A percentile compares a stretch with the other conserved stretches of the same genome.
These are phyloP conservation scores for Pseudoneurospora amorphoporcata DNA, from an alignment of 495 filamentous ascomycete species.

Conservation along the genomic window DNA sequence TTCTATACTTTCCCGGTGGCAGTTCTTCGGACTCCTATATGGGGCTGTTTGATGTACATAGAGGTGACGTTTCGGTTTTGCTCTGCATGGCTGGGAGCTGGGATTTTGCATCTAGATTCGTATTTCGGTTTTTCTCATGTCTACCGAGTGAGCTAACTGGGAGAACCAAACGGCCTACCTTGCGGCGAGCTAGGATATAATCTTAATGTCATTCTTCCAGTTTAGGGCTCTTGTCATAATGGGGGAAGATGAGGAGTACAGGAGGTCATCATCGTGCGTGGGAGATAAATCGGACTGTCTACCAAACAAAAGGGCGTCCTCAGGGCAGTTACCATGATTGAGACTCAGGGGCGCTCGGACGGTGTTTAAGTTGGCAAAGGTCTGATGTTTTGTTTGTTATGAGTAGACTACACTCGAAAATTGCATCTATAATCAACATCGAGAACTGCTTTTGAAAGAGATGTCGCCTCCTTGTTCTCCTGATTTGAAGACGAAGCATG, in stretches of 20 bases:
- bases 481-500: background rate
- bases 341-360: background rate
- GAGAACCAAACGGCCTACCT: background rate
- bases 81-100: constrained; percentile 44
- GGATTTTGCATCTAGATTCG: constrained; percentile 44
- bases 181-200: background rate
- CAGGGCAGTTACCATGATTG: background rate
- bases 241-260: background rate
- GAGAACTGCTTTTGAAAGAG: background rate
- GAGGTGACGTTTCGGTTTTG: constrained; percentile 38
- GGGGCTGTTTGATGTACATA: constrained; percentile 35
- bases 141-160: background rate
- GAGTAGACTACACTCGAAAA: background rate
- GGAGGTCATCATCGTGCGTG: background rate
- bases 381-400: background rate
- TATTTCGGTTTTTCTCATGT: constrained; percentile 17
- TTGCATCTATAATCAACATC: background rate
- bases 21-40: constrained; percentile 11
- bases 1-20: constrained; percentile 2
- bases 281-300: background rate
- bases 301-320: background rate
- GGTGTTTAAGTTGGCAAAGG: background rate
- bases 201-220: background rate
- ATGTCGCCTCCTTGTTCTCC: background rate
- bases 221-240: background rate